Conservation (phyloP, 495 filamentous ascomycete species). For the Penicilliopsis zonata region DNA sequence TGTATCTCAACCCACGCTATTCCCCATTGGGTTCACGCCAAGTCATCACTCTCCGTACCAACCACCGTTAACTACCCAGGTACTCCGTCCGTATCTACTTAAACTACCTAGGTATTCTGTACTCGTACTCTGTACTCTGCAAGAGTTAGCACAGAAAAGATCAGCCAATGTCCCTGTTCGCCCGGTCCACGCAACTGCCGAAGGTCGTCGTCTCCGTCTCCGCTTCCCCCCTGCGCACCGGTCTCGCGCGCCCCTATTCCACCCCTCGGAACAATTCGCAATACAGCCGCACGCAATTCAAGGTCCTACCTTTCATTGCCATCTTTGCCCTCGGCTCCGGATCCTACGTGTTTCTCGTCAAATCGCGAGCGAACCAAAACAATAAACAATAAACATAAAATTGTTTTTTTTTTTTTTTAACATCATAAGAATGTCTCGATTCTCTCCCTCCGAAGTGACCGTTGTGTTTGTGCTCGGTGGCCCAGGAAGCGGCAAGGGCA, state of each 20-base stretch:
- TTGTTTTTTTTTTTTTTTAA: no score
- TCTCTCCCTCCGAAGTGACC: slow-evolving; percentile 66
- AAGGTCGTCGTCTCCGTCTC: slow-evolving; percentile 5
- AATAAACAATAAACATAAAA: slow-evolving; percentile 4
- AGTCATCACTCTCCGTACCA: no score
- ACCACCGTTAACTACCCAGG: no score
- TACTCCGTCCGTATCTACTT: no score
- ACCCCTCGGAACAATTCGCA: no score
- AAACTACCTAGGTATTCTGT: no score
- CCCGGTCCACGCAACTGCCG: not conserved
- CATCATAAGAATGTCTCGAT: slow-evolving; percentile 59
- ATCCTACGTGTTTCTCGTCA: slow-evolving; percentile 51
- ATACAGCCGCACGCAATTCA: slow-evolving; percentile 37
- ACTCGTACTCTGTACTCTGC: slow-evolving; percentile 1
- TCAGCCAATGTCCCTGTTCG: slow-evolving; percentile 3
- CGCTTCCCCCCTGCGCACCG: slow-evolving; percentile 3
- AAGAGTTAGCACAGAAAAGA: not conserved
- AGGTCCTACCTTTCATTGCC: slow-evolving; percentile 51
- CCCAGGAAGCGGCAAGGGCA: slow-evolving; percentile 46
- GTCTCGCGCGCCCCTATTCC: slow-evolving; percentile 7
- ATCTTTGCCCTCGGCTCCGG: slow-evolving; percentile 47
- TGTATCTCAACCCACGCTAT: no score
- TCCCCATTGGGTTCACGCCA: no score
- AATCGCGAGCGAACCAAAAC: slow-evolving; percentile 31
- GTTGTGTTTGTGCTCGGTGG: slow-evolving; percentile 60